Conservation (phyloP, 352 stramenopile species). For the Pythium insidiosum region DNA sequence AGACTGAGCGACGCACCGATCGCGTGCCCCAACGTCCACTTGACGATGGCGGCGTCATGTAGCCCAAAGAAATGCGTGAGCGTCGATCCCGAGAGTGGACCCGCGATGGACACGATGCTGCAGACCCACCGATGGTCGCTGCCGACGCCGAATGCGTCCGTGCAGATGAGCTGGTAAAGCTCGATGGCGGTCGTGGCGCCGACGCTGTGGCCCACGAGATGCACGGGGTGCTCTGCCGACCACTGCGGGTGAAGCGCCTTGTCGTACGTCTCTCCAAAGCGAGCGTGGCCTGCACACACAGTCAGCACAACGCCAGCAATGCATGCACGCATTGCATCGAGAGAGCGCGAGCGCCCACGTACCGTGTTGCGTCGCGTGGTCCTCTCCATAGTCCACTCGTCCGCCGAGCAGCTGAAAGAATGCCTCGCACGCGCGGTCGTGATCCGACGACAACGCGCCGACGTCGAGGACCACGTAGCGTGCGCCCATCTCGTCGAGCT, state of each 20-base stretch:
- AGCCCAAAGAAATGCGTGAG: conserved; percentile 44
- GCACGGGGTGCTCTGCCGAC: conserved; percentile 40
- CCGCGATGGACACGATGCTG: conserved; percentile 53
- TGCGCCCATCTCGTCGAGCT: conserved; percentile 31
- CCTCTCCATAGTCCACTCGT: conserved; percentile 49
- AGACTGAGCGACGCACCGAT: conserved; percentile 24
- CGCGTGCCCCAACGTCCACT: conserved; percentile 25
- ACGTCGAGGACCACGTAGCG: conserved; percentile 61
- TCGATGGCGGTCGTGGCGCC: conserved; percentile 58
- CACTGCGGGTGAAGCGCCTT: conserved; percentile 25
- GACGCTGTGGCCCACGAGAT: conserved; percentile 56
- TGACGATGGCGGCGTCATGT: conserved; percentile 22
- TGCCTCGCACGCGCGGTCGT: conserved; percentile 55
- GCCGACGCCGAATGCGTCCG: no score
- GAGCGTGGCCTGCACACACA: conserved; percentile 34
- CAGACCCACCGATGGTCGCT: conserved; percentile 42
- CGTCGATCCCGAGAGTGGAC: conserved; percentile 44
- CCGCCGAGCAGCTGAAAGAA: conserved; percentile 63
- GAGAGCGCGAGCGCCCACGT: no score
- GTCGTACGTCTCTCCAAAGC: conserved; percentile 33
- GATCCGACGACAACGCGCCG: conserved; percentile 47
- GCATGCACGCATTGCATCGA: no score
- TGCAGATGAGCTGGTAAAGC: conserved; percentile 57
- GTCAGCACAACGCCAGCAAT: no score
- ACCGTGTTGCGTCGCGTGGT: conserved; percentile 21